Base-by-base conservation (phyloP, 495 filamentous ascomycete species). In the Aspergillus heteromorphus region DNA sequence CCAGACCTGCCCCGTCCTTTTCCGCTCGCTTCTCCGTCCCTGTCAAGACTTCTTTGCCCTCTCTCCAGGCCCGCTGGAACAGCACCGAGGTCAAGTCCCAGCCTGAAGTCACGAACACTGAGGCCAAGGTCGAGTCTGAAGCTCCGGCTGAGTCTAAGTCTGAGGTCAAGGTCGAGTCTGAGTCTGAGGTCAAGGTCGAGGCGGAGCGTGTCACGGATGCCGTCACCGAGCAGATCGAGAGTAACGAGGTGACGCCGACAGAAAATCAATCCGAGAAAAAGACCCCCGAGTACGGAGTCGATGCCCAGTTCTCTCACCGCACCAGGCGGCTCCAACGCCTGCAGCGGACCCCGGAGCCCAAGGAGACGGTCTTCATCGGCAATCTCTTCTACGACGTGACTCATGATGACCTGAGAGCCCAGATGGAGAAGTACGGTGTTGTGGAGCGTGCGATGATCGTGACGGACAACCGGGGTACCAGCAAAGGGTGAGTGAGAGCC, bases 361-460 rank as follows among this genome's bases (percentile, higher is more conserved):
- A 73, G 29, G 63, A 73, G 48, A 80, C 73, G 7, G 53, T 95
- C 45, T 97, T 90, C 62, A 62, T 97, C 58, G 88, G 88, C 31
- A 98, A 98, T 73, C 67, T 98, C 18, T 85, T 87, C 63, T 98
- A 87, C 64, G 91, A 95, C 69, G 78, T 88, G 17, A 88, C 84
- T 14, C 83, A 83, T 3, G 77, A 83, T 17, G 87, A 93, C 68
- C 65, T 96, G 36, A 70, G 76, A 58, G 76, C 80, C 48, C 79
- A 86, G 13, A 87, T 92, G 55, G 69, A 73, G 52, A 77, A 82
- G 49, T 91, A 79, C 61, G 91, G 89, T 17, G 65, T 74, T 19
- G 74, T 97, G 45, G 38, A 67, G 18, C 63, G 69, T 1, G 56
- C 74, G 11, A 75, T 69, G 47, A 71, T 97, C 54, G 79, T 85